A percentile compares a stretch with the other conserved stretches of the same genome.
These are phyloP conservation scores for Fusarium chaquense DNA, from an alignment of 2,329 filamentous ascomycete genomes.

Conservation along the genomic window DNA sequence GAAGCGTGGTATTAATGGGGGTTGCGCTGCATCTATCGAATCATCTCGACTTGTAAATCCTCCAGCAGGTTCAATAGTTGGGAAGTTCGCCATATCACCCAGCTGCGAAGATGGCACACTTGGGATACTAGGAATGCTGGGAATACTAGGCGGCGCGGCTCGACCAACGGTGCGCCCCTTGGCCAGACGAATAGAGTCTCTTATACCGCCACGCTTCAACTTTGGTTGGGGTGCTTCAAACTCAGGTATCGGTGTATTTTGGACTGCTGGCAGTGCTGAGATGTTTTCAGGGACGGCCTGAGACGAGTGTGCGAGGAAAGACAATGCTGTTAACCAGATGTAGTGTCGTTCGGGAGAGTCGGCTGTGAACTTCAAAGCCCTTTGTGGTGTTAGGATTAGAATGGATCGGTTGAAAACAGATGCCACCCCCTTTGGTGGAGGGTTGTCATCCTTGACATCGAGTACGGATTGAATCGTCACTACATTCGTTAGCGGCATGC, in stretches of 20 bases:
- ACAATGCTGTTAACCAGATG: constrained; percentile 92
- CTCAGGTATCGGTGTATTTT: constrained; percentile 59
- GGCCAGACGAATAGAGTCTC: constrained; percentile 89
- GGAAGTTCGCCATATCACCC: constrained; percentile 54
- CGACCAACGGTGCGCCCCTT: constrained; percentile 71
- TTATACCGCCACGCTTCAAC: constrained; percentile 70
- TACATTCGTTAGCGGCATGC: constrained; percentile 58
- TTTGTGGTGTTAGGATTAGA: constrained; percentile 90
- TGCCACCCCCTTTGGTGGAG: constrained; percentile 76
- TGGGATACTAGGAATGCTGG: constrained; percentile 61
- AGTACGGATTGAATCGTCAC: constrained; percentile 96
- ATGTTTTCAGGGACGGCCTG: constrained; percentile 82
- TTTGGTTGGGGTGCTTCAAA: constrained; percentile 63
- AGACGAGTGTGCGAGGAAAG: constrained; percentile 91
- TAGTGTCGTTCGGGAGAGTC: constrained; percentile 87
- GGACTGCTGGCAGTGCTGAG: constrained; percentile 61
- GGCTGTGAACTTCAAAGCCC: constrained; percentile 95
- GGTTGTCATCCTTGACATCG: constrained; percentile 95
- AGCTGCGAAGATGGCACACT: constrained; percentile 54
- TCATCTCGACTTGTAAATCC: constrained; percentile 57
- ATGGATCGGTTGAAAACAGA: constrained; percentile 91
- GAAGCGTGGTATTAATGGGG: constrained; percentile 79
- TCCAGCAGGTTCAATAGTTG: constrained; percentile 57
- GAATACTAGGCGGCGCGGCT: constrained; percentile 66
- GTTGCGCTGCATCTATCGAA: constrained; percentile 73